Evolutionary conservation across 1,139 yeast species (phyloP), one percentile per base, ranked within the genome.

Genomic region (Blastobotrys indianensis): DNA sequence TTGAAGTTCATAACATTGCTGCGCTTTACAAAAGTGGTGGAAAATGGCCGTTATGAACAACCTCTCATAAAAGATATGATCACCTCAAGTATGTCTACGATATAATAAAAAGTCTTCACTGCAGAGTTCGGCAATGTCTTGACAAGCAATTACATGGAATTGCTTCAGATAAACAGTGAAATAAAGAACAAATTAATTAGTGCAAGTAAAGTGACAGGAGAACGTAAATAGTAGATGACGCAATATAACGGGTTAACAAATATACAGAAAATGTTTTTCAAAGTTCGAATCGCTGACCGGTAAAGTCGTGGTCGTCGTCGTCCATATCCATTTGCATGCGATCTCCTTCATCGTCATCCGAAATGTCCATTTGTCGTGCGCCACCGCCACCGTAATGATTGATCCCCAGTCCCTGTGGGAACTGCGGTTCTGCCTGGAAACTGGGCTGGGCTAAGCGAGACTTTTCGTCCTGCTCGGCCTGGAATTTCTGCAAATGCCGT

Each of bases 221-320:
- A 32, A 20, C 4, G 7, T 20, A 7, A 7, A 4, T 4, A 20
- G 25, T 20, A 7, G 4, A 7, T 20, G 25, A 20, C 4, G 25
- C 7, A 4, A 20, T 20, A 7, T 20, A 7, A 20, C 7, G 25
- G 4, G 25, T 20, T 4, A 30, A 32, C 38, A 16, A 31, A 12
- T 34, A 38, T 25, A 33, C 16, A 32, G 33, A 12, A n/a, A n/a
- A n/a, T n/a, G n/a, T n/a, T 20, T n/a, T 2, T 64, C 65, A 85
- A 58, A 87, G 75, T 64, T 87, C 96, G 64, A 87, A 86, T 57
- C 65, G 65, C 50, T 87, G 84, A 25, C 95, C 95, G 62, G 85
- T 86, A 44, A 87, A 94, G 66, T 85, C 87, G 62, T 85, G 94
- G 59, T 85, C 92, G 56, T 78, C 82, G 44, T 64, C 67, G 78